Evolutionary conservation across 495 filamentous ascomycete species (phyloP), one percentile per base, ranked within the genome.

Genomic region (Delitschia confertaspora): DNA sequence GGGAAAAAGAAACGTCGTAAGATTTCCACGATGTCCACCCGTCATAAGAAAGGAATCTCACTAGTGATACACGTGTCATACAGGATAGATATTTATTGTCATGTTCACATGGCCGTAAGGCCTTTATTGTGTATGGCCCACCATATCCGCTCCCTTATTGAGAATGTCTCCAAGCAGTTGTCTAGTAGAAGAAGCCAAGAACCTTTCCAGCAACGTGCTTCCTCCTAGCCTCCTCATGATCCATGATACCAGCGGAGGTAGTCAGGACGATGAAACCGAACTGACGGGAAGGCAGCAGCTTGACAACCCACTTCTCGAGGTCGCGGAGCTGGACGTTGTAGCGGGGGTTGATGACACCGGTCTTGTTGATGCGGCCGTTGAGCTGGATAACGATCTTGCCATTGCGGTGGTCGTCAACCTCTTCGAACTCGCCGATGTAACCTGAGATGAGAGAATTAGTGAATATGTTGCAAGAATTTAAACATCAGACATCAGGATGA

Each of bases 391-490:
- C 86, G 54, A 95, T 93, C 79, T 94, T 94, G 75, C 87, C 91
- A 63, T 85, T 87, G 62, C 91, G 85, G 80, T 98, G 91, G 74
- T 98, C 87, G 64, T 98, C 91, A 60, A 98, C 85, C 72, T 95
- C 87, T 77, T 96, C 93, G 70, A 96, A 98, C 72, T 96, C 93
- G 73, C 89, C 91, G 68, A 98, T 95, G 75, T 95, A 98, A 64
- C 91, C 91, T 95, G 63, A 30, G n/a, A n/a, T n/a, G n/a, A 51
- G 24, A 55, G 43, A 47, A 24, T 18, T 36, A 46, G 63, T 88
- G 65, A 86, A 80, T 57, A 78, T 93, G 83, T 95, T 69, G 83
- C 83, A 75, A 79, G 72, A 67, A 75, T 80, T 76, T 89, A 93
- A 93, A 95, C 85, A 80, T 83, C 73, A 69, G 64, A 79, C 77